These are phyloP conservation scores for Boletus coccyginus DNA, from an alignment of 768 basidiomycete genomes.

Conservation along the genomic window DNA sequence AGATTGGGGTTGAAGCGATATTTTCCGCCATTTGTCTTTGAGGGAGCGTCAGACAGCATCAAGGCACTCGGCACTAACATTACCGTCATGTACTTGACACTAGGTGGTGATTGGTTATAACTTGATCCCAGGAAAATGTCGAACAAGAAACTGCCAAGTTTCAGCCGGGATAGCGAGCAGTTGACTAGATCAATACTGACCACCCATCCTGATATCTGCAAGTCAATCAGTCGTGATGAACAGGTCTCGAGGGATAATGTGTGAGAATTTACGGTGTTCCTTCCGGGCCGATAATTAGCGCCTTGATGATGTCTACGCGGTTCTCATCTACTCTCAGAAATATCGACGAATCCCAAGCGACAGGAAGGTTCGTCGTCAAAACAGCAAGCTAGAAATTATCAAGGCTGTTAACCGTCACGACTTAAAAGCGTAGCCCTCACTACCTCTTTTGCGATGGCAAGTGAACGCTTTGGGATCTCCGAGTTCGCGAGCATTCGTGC, in stretches of 20 bases:
- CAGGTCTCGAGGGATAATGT: background rate
- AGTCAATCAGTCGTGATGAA: constrained; percentile 2
- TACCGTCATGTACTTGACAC: constrained; percentile 66
- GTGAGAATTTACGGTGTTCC: constrained; percentile 74
- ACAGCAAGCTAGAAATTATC: constrained; percentile 71
- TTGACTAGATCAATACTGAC: constrained; percentile 39
- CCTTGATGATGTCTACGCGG: constrained; percentile 89
- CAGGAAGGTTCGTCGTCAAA: constrained; percentile 90
- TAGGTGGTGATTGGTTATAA: constrained; percentile 86
- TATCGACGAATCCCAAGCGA: constrained; percentile 92
- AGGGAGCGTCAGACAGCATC: constrained; percentile 9
- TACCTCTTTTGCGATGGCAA: constrained; percentile 95
- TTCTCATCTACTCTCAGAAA: constrained; percentile 92
- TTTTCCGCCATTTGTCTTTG: constrained; percentile 81
- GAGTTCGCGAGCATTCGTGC: constrained; percentile 81
- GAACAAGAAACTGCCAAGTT: constrained; percentile 58
- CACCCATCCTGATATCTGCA: constrained; percentile 87
- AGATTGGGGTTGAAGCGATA: constrained; percentile 94
- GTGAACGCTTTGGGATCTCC: constrained; percentile 85
- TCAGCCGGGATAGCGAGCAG: constrained; percentile 2
- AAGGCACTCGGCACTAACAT: background rate
- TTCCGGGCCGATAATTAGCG: constrained; percentile 89
- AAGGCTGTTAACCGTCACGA: constrained; percentile 6
- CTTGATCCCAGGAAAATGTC: constrained; percentile 90
- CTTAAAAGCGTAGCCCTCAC: background rate